These are phyloP conservation scores for Paracorniculantispora psalliotae DNA, from an alignment of 2,329 filamentous ascomycete species.

Conservation along the genomic window DNA sequence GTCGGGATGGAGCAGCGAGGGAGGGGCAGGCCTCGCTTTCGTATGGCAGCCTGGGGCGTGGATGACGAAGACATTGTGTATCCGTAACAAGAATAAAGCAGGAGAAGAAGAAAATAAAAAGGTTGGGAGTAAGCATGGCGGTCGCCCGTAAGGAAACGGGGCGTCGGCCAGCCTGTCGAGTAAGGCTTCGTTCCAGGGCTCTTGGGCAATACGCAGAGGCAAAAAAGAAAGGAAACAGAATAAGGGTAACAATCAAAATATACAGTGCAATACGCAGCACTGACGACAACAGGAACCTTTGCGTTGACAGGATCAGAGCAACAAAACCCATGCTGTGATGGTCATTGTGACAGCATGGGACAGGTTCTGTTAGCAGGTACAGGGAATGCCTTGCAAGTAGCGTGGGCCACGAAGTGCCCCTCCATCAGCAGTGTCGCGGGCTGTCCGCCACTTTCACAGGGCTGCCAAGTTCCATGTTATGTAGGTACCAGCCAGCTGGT, in stretches of 20 bases:
- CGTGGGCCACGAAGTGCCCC: background rate
- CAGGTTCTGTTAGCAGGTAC: background rate
- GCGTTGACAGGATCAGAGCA: background rate
- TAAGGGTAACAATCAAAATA: too few species aligned
- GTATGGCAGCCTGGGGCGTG: constrained; percentile 2
- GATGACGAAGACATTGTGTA: too few species aligned
- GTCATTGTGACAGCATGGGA: background rate
- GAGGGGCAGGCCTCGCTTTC: background rate
- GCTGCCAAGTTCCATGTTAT: background rate
- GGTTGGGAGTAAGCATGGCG: background rate
- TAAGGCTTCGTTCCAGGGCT: too few species aligned
- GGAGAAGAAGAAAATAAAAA: too few species aligned
- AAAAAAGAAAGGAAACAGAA: too few species aligned
- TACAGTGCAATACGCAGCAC: too few species aligned
- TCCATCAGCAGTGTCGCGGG: background rate
- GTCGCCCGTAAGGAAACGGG: too few species aligned
- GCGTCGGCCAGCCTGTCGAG: too few species aligned
- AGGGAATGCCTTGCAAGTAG: background rate
- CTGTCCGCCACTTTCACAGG: background rate
- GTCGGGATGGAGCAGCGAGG: background rate
- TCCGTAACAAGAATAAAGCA: too few species aligned
- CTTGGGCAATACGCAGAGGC: too few species aligned
- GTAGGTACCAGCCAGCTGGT: background rate
- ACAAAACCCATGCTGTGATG: background rate
- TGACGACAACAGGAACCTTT: too few species aligned